Evolutionary conservation across 2,329 filamentous ascomycete species (phyloP), one percentile per base, ranked within the genome.

Genomic region (Teratosphaeria pseudoeucalypti): DNA sequence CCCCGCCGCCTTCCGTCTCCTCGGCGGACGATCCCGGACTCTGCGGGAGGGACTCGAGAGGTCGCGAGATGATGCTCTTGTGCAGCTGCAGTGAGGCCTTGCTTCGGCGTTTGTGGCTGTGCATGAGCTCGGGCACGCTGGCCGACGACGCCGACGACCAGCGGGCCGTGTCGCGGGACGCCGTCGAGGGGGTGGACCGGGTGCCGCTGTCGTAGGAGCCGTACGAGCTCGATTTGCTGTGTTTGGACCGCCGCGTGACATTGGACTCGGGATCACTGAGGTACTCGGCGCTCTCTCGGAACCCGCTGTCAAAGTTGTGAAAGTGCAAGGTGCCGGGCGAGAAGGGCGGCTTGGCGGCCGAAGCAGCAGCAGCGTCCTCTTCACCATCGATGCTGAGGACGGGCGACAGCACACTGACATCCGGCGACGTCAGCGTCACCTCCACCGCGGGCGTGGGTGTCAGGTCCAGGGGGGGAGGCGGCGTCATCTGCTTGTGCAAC

Each of bases 51-150:
- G 66, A 68, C 47, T 65, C 67, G 6, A 67, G 61, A 5, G 63
- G 65, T 14, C 58, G 54, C 14, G 65, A 67, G 34, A 61, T 65
- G 26, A 58, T 55, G 39, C 58, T 62, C 57, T 62, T 58, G 19
- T 56, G 58, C 23, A 62, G 11, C 7, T 56, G 58, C 23, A 62
- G 11, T 6, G 53, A 60, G 5, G 58, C 57, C 23, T 62, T 62
- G 54, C 64, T 64, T 34, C 60, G 61, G 58, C 60, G 61, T 55
- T 65, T 65, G 10, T 49, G 43, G 57, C 65, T 66, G 60, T 67
- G 68, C 34, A 70, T 53, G 12, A 72, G 61, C 34, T 71, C 70
- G 1, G 70, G 68, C 26, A 68, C 60, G 34, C 66, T 68, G 43
- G 52, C 64, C 9, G 66, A 61, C 12, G 69, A 70, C 26, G 57